A percentile compares a stretch with the other conserved stretches of the same genome.
phyloP scores from a whole-genome alignment of 352 stramenopile genomes.

The Phytophthora crassamura region DNA sequence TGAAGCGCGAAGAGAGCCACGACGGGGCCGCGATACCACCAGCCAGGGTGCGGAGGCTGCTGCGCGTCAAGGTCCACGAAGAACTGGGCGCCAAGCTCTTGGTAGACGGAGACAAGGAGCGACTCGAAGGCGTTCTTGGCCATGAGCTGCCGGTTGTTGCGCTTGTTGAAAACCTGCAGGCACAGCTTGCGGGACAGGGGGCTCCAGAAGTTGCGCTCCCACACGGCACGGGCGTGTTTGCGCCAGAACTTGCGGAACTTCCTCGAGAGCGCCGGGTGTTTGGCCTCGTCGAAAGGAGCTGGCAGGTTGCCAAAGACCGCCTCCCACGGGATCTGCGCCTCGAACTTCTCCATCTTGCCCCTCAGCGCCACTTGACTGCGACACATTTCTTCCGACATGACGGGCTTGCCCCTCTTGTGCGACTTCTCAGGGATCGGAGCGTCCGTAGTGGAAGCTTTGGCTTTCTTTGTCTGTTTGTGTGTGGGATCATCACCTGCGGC shows the following conservation, averaged over 20 bases:
- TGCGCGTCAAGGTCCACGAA: conserved; percentile 55
- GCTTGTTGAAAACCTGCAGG: conserved; percentile 15
- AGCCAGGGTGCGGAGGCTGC: conserved; percentile 46
- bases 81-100: conserved; percentile 43
- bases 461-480: not conserved
- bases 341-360: conserved; percentile 28
- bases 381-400: conserved; percentile 22
- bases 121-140: conserved; percentile 44
- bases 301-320: conserved; percentile 37
- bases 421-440: conserved; percentile 3
- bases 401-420: conserved; percentile 24
- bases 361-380: conserved; percentile 27
- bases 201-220: conserved; percentile 66
- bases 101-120: conserved; percentile 40
- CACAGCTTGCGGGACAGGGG: conserved; percentile 30
- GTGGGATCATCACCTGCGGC: not conserved
- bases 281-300: conserved; percentile 47
- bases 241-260: conserved; percentile 50
- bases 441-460: no score
- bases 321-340: conserved; percentile 46
- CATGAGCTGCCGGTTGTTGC: conserved; percentile 43
- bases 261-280: conserved; percentile 24
- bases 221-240: conserved; percentile 42
- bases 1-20: conserved; percentile 43
- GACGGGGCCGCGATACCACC: conserved; percentile 57